Conservation (phyloP, 352 stramenopile genomes). For the Pythium dissotocum region DNA sequence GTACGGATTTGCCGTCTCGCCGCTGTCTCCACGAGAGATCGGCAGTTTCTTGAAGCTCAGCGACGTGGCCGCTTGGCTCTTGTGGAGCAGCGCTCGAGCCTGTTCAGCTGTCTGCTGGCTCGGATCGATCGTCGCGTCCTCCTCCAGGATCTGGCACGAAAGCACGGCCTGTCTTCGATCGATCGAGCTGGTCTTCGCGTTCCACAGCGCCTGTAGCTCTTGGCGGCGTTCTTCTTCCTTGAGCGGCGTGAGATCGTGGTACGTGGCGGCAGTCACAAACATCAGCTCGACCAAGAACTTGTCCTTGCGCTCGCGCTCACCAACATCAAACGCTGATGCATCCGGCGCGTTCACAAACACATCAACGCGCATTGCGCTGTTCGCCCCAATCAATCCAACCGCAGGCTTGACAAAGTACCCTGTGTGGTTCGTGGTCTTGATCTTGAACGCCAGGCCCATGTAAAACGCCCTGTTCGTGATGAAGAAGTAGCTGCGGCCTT, state of each 20-base stretch:
- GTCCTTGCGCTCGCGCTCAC: constrained; percentile 62
- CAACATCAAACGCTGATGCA: constrained; percentile 36
- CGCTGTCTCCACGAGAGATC: constrained; percentile 4
- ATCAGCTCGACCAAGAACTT: constrained; percentile 73
- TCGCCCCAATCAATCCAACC: constrained; percentile 57
- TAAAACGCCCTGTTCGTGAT: constrained; percentile 58
- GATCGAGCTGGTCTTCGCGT: not conserved
- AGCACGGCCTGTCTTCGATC: constrained; percentile 21
- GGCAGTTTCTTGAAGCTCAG: constrained; percentile 13
- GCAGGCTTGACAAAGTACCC: constrained; percentile 79
- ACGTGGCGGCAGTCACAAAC: constrained; percentile 42
- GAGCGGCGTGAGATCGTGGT: constrained; percentile 39
- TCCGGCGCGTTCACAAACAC: constrained; percentile 50
- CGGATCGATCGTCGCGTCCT: constrained; percentile 22
- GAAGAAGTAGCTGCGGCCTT: constrained; percentile 49
- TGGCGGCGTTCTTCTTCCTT: constrained; percentile 38
- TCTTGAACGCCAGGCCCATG: constrained; percentile 66
- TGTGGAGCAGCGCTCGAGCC: constrained; percentile 18
- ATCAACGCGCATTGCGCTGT: constrained; percentile 60
- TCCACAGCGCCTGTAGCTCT: constrained; percentile 50
- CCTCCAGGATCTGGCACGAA: constrained; percentile 27
- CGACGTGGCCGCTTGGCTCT: constrained; percentile 19
- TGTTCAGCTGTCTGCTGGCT: constrained; percentile 21
- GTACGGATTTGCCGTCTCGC: constrained; percentile 16
- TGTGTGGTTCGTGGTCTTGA: constrained; percentile 79